Percentiles rank a stretch among this genome's conserved stretches.
Conservation (phyloP, 169 alveolate genomes). For the Eimeria sp. region DNA sequence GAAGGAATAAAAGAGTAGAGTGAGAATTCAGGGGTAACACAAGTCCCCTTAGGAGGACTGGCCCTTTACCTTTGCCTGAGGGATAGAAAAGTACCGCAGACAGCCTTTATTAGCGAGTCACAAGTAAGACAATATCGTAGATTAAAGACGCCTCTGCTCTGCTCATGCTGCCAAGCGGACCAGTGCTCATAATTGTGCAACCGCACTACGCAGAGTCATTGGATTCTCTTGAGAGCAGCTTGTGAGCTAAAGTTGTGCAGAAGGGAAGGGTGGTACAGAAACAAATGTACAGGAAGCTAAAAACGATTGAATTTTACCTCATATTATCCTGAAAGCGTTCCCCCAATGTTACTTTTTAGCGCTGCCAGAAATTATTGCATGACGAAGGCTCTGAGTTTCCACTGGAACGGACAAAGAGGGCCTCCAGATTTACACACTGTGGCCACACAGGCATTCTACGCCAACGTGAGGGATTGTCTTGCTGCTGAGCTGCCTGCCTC, state of each 20-base stretch:
- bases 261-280: neutral
- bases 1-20: neutral
- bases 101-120: no score
- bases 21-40: neutral
- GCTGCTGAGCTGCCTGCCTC: neutral
- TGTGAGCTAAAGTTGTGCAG: neutral
- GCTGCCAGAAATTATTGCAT: neutral
- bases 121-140: no score
- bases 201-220: no score
- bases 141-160: no score
- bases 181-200: no score
- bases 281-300: neutral
- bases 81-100: no score
- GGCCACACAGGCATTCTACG: neutral
- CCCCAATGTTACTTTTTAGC: neutral
- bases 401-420: neutral
- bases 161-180: no score
- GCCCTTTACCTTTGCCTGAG: no score
- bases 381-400: neutral
- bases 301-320: neutral
- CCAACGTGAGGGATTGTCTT: neutral
- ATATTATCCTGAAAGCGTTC: neutral
- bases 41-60: neutral
- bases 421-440: neutral
- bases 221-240: no score